A percentile compares a stretch with the other conserved stretches of the same genome.
phyloP scores from a whole-genome alignment of 345 rosid genomes.

The Populus nigra region DNA sequence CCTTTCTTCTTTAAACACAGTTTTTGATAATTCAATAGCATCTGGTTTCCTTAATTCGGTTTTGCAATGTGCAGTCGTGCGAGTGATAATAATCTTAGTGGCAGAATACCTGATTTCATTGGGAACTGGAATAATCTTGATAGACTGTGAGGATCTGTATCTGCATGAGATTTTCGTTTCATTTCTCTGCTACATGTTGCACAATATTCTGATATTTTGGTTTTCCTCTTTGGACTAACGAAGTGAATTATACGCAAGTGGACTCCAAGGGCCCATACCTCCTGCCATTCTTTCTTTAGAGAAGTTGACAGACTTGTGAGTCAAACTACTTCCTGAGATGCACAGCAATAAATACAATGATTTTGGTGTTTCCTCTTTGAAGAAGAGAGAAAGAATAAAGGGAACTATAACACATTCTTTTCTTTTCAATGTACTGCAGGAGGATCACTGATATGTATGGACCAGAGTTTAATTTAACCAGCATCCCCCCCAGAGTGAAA shows the following conservation, averaged over 20 bases:
- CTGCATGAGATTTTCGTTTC: neutral
- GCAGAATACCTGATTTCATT: slow-evolving; percentile 20
- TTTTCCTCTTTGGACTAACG: too few species aligned
- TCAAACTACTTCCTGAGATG: too few species aligned
- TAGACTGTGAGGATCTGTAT: slow-evolving; percentile 6
- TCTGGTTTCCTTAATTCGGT: neutral
- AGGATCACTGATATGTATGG: slow-evolving; percentile 2
- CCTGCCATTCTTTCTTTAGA: neutral
- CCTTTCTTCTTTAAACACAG: neutral
- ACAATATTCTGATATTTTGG: neutral
- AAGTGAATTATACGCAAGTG: slow-evolving; percentile 3
- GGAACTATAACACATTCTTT: neutral
- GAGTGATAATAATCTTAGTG: slow-evolving; percentile 17
- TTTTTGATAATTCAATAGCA: neutral
- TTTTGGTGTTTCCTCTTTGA: too few species aligned
- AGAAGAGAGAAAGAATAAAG: neutral
- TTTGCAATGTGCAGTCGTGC: slow-evolving; percentile 15
- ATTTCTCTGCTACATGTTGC: neutral
- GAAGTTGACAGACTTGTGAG: neutral
- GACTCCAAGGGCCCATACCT: slow-evolving; percentile 4
- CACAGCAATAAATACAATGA: too few species aligned
- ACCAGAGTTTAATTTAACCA: neutral
- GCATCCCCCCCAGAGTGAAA: neutral
- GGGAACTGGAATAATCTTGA: slow-evolving; percentile 3
- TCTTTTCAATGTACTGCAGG: neutral